phyloP scores from a whole-genome alignment of 164 flowering plant species.

The Sedum album region DNA sequence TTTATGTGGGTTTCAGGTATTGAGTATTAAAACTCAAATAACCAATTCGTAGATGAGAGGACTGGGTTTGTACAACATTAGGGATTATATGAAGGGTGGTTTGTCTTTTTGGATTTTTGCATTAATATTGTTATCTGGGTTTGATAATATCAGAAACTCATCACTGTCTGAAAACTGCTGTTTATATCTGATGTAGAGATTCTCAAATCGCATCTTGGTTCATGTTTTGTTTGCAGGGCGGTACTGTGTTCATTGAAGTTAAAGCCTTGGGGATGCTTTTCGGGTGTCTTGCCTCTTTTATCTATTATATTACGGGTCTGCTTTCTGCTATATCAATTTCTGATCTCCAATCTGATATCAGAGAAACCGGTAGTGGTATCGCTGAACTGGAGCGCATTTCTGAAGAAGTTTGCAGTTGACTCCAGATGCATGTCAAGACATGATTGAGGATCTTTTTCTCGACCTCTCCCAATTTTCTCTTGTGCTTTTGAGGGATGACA shows the following conservation, averaged over 20 bases:
- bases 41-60: neutral
- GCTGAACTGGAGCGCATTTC: slow-evolving; percentile 12
- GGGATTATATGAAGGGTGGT: neutral
- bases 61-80: neutral
- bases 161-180: neutral
- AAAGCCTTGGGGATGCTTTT: slow-evolving; percentile 35
- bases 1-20: neutral
- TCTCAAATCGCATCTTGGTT: slow-evolving; percentile 10
- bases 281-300: slow-evolving; percentile 31
- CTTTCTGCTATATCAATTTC: slow-evolving; percentile 20
- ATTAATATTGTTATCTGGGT: neutral
- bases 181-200: neutral
- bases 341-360: slow-evolving; percentile 14
- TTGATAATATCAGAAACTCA: neutral
- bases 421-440: slow-evolving; percentile 12
- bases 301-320: slow-evolving; percentile 19
- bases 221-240: slow-evolving; percentile 59
- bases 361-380: slow-evolving; percentile 16
- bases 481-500: slow-evolving; percentile 40
- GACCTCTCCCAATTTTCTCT: slow-evolving; percentile 40
- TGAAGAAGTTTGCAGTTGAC: slow-evolving; percentile 16
- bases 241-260: slow-evolving; percentile 50
- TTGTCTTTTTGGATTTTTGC: neutral
- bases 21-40: neutral
- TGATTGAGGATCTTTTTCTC: slow-evolving; percentile 29